Conservation (phyloP, 148 eudicot genomes). For the Silene latifolia region DNA sequence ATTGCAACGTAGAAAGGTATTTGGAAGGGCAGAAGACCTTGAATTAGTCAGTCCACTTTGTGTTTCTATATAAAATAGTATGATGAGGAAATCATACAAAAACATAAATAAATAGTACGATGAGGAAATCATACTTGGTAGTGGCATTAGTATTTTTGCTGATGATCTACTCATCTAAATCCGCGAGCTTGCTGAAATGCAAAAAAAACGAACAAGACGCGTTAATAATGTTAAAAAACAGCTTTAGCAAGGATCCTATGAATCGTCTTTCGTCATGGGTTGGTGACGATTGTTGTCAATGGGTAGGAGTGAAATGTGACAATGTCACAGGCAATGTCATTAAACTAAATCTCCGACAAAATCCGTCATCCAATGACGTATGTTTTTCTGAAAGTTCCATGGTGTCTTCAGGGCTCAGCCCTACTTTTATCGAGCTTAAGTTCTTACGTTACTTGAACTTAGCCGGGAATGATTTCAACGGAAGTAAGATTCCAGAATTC, state of each 20-base stretch:
- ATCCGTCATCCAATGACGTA: background rate
- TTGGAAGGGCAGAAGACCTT: no score
- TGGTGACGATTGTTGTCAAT: conserved; percentile 23
- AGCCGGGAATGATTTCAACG: no score
- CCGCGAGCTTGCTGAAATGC: conserved; percentile 5
- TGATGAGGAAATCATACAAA: no score
- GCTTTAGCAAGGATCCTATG: background rate
- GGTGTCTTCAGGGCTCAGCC: background rate
- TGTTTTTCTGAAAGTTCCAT: background rate
- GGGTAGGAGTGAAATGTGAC: no score
- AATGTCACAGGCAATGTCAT: conserved; percentile 10
- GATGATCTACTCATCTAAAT: background rate
- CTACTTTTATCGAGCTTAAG: conserved; percentile 12
- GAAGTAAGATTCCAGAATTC: conserved; percentile 28
- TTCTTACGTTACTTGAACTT: conserved; percentile 17
- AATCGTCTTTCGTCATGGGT: background rate
- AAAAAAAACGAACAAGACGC: conserved; percentile 6
- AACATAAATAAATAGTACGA: background rate
- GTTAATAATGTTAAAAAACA: conserved; percentile 3
- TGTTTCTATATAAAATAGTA: no score
- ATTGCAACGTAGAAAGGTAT: no score
- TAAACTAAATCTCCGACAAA: background rate
- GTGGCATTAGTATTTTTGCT: background rate
- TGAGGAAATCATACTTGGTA: background rate
- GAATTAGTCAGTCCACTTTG: no score